phyloP scores from a whole-genome alignment of 2,329 filamentous ascomycete genomes.

The Phialophora expanda region DNA sequence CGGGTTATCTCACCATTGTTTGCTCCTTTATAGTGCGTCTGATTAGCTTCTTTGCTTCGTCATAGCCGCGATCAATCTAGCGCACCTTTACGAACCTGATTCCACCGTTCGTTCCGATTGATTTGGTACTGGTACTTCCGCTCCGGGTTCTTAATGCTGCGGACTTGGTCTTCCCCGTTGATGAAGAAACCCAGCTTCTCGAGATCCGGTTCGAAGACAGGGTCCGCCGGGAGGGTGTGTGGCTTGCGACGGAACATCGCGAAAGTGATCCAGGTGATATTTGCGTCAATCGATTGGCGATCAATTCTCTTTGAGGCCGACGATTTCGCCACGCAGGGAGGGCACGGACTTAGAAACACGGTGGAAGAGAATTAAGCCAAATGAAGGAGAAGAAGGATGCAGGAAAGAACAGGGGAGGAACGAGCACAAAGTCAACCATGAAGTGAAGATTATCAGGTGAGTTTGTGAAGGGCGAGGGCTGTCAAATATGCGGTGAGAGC shows the following conservation, averaged over 20 bases:
- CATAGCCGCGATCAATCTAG: neutral
- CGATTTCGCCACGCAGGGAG: neutral
- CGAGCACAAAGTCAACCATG: neutral
- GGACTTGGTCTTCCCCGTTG: slow-evolving; percentile 75
- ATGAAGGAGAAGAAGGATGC: neutral
- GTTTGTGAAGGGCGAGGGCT: neutral
- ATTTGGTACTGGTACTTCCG: slow-evolving; percentile 76
- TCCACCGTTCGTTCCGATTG: slow-evolving; percentile 75
- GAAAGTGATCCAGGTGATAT: slow-evolving; percentile 3
- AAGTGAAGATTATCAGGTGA: neutral
- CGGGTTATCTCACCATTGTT: slow-evolving; percentile 67
- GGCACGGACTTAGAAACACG: neutral
- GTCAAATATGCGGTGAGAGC: neutral
- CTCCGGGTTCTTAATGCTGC: slow-evolving; percentile 69
- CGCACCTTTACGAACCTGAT: slow-evolving; percentile 67
- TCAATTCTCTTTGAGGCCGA: neutral
- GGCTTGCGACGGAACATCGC: slow-evolving; percentile 77
- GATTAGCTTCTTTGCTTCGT: neutral
- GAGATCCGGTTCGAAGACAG: slow-evolving; percentile 68
- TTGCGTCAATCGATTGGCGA: neutral
- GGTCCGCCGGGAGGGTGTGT: slow-evolving; percentile 72
- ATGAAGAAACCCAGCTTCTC: slow-evolving; percentile 79
- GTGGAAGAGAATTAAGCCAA: neutral
- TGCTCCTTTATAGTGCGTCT: slow-evolving; percentile 53
- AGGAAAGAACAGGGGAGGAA: neutral